Percentiles rank a stretch among this genome's conserved stretches.
phyloP scores from a whole-genome alignment of 108 stramenopile genomes.

The Skeletonema tropicum region DNA sequence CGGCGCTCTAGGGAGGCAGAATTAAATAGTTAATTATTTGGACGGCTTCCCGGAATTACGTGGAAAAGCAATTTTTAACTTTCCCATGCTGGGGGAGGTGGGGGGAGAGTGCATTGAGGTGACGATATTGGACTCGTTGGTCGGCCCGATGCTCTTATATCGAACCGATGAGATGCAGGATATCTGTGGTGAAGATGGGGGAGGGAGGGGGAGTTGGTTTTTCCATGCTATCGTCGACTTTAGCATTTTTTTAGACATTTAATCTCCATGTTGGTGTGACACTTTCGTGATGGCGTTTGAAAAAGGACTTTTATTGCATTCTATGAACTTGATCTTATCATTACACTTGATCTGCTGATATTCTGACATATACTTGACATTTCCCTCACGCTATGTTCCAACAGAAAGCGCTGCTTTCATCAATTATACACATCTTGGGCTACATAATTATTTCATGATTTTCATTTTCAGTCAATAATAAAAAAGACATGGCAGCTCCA shows the following conservation, averaged over 20 bases:
- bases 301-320: not conserved
- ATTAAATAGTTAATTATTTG: not conserved
- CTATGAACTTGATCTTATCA: not conserved
- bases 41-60: not conserved
- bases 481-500: constrained; percentile 3
- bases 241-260: not conserved
- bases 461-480: constrained; percentile 4
- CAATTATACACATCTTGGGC: not conserved
- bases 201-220: not conserved
- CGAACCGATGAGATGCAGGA: not conserved
- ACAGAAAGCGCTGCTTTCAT: not conserved
- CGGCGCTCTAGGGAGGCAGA: not conserved
- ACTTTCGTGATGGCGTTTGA: not conserved
- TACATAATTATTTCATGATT: constrained; percentile 3
- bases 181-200: not conserved
- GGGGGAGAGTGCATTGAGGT: not conserved
- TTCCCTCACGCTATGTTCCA: not conserved
- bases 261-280: not conserved
- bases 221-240: not conserved
- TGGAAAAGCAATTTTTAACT: not conserved
- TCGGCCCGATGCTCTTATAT: not conserved
- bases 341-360: not conserved
- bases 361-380: not conserved
- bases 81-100: not conserved
- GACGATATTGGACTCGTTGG: not conserved